Conservation (phyloP, 2,329 filamentous ascomycete genomes). For the Fusarium dimerum region DNA sequence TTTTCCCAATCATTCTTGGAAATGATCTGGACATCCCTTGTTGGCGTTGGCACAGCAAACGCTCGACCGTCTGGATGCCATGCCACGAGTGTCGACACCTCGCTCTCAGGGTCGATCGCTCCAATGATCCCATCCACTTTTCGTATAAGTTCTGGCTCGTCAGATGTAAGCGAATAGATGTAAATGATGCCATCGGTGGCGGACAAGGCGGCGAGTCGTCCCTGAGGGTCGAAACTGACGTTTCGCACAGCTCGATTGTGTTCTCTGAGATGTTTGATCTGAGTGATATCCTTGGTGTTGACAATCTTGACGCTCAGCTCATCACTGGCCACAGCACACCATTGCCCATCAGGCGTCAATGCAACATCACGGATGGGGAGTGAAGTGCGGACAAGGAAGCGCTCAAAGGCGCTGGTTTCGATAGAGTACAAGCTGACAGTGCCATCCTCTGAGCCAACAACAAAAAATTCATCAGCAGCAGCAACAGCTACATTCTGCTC, state of each 20-base stretch:
- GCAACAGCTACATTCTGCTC: constrained; percentile 83
- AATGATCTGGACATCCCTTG: constrained; percentile 80
- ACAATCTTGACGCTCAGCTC: constrained; percentile 91
- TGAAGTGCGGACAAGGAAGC: constrained; percentile 80
- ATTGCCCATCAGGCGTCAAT: constrained; percentile 77
- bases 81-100: constrained; percentile 70
- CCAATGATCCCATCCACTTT: constrained; percentile 87
- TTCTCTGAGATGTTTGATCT: constrained; percentile 77
- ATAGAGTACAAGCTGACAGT: constrained; percentile 95
- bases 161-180: constrained; percentile 78
- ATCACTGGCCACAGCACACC: constrained; percentile 96
- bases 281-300: constrained; percentile 74
- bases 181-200: constrained; percentile 90
- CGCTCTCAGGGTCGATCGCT: constrained; percentile 70
- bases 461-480: constrained; percentile 77
- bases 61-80: constrained; percentile 97
- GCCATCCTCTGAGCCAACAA: constrained; percentile 90
- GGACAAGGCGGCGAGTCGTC: constrained; percentile 74
- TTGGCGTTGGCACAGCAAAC: constrained; percentile 82
- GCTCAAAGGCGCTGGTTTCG: constrained; percentile 70
- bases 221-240: constrained; percentile 81
- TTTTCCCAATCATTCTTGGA: constrained; percentile 90
- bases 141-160: constrained; percentile 77
- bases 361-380: constrained; percentile 85
- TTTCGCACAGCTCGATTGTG: constrained; percentile 90